phyloP scores from a whole-genome alignment of 306 rosid species.

The Oemleria cerasiformis region DNA sequence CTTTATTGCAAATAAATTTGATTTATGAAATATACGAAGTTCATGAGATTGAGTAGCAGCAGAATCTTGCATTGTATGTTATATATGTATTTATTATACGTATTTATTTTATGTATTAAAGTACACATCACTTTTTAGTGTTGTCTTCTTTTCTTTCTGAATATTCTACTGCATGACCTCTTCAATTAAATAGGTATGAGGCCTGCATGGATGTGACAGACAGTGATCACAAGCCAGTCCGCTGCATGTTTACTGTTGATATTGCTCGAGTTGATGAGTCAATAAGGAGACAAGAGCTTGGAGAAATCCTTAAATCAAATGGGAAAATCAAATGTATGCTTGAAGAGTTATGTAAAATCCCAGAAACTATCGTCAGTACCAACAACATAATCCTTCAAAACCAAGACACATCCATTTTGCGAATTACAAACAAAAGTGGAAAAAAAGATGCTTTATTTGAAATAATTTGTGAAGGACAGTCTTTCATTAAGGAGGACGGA shows the following conservation, averaged over 20 bases:
- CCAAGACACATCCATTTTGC: slow-evolving; percentile 78
- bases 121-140: not conserved
- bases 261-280: slow-evolving; percentile 92
- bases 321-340: slow-evolving; percentile 53
- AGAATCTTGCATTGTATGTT: not conserved
- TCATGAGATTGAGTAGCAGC: not conserved
- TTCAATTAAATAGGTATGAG: slow-evolving; percentile 62
- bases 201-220: slow-evolving; percentile 98
- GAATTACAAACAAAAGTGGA: slow-evolving; percentile 73
- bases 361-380: slow-evolving; percentile 91
- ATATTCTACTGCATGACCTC: slow-evolving; percentile 2
- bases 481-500: slow-evolving; percentile 48
- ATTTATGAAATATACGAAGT: not conserved
- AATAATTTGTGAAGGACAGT: slow-evolving; percentile 78
- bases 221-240: slow-evolving; percentile 98
- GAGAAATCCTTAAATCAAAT: slow-evolving; percentile 72
- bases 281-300: slow-evolving; percentile 81
- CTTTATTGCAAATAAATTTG: not conserved
- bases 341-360: slow-evolving; percentile 64
- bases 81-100: not conserved
- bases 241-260: slow-evolving; percentile 75
- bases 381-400: slow-evolving; percentile 91
- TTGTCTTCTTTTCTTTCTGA: not conserved
- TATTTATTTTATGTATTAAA: not conserved
- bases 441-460: slow-evolving; percentile 61